Conservation (phyloP, 169 alveolate species). For the Amoebophrya sp. region DNA sequence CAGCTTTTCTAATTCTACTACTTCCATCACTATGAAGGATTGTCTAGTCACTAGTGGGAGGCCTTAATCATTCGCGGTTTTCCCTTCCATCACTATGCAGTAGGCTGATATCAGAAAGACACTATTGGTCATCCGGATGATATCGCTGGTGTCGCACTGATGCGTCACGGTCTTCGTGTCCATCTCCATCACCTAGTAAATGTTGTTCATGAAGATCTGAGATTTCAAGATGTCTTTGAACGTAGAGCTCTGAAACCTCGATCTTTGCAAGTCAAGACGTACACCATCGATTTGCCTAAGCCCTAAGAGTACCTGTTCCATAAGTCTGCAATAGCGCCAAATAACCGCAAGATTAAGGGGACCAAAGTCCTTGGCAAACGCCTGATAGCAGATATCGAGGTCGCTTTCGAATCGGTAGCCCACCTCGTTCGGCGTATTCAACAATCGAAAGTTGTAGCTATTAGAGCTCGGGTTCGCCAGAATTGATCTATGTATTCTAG, state of each 20-base stretch:
- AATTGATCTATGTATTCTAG: too few species aligned
- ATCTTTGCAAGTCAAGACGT: too few species aligned
- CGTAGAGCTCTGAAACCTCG: too few species aligned
- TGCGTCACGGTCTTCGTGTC: not conserved
- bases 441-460: not conserved
- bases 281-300: too few species aligned
- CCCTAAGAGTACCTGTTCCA: not conserved
- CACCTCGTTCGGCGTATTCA: not conserved
- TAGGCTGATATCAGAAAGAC: not conserved
- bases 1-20: too few species aligned
- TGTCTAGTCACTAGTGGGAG: too few species aligned
- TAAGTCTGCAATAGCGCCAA: not conserved
- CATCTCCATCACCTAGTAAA: constrained; percentile 20
- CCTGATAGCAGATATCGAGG: not conserved
- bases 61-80: not conserved
- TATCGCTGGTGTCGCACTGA: not conserved
- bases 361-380: not conserved
- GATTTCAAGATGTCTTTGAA: too few species aligned
- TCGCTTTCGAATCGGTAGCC: not conserved
- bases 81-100: not conserved
- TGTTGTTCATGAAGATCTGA: too few species aligned
- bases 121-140: not conserved
- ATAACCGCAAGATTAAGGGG: not conserved
- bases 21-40: too few species aligned
- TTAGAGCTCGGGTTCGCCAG: too few species aligned